These are phyloP conservation scores for Globisporangium acanthophoron DNA, from an alignment of 352 stramenopile genomes.

Conservation along the genomic window DNA sequence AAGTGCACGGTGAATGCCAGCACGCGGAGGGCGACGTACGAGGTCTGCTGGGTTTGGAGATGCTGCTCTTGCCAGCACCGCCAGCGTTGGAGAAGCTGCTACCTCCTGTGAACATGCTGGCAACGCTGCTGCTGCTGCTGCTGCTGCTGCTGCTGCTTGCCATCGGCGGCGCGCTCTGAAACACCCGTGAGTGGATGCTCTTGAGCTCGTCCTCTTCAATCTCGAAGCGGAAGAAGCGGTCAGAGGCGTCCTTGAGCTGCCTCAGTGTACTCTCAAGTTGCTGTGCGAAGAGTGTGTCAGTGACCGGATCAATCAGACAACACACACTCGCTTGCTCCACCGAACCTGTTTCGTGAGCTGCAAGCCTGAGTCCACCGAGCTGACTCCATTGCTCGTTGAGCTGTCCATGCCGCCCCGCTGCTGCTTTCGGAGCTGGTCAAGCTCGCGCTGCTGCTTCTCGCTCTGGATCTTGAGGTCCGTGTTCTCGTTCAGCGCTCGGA, in stretches of 20 bases:
- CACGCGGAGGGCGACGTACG: constrained; percentile 9
- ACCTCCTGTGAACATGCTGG: background rate
- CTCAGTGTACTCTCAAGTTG: constrained; percentile 57
- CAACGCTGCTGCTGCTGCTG: background rate
- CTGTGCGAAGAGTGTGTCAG: constrained; percentile 13
- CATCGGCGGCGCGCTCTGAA: constrained; percentile 17
- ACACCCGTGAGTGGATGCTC: constrained; percentile 47
- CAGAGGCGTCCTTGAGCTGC: constrained; percentile 70
- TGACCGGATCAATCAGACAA: background rate
- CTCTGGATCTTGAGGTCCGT: constrained; percentile 54
- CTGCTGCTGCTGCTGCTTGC: background rate
- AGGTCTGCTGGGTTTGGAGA: constrained; percentile 18
- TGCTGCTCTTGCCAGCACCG: background rate
- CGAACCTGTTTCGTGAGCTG: constrained; percentile 28
- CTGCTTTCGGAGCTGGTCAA: constrained; percentile 32
- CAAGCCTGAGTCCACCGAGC: constrained; percentile 12
- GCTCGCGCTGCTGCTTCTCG: constrained; percentile 53
- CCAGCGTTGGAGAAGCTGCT: background rate
- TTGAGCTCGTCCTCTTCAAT: constrained; percentile 92
- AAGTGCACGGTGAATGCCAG: background rate
- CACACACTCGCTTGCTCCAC: background rate
- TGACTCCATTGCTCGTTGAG: constrained; percentile 21
- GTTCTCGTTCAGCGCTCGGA: constrained; percentile 61
- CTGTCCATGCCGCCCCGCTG: constrained; percentile 30
- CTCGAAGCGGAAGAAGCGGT: constrained; percentile 91